Conservation (phyloP, 2,329 filamentous ascomycete species). For the Amesomyces nigricolor region DNA sequence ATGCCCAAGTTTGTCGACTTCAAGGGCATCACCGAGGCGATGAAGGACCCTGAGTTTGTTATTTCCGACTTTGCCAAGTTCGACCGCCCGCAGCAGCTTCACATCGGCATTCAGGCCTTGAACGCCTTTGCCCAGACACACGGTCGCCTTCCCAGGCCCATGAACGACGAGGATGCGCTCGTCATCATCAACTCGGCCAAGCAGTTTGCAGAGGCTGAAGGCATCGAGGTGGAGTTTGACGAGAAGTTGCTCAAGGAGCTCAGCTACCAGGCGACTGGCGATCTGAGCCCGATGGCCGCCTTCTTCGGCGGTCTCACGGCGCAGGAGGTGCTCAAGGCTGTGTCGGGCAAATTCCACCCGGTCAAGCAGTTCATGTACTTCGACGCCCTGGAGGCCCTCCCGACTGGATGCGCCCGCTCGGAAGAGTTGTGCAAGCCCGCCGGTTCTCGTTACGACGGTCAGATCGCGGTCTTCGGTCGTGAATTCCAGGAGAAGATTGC, state of each 20-base stretch:
- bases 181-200: conserved; percentile 72
- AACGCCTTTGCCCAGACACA: conserved; percentile 77
- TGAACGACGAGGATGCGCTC: conserved; percentile 77
- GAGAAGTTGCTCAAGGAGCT: conserved; percentile 91
- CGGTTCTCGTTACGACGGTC: conserved; percentile 86
- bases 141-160: conserved; percentile 70
- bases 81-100: conserved; percentile 85
- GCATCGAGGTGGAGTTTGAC: conserved; percentile 76
- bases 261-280: conserved; percentile 88
- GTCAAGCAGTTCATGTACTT: conserved; percentile 96
- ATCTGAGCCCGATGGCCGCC: conserved; percentile 86
- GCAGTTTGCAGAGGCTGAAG: conserved; percentile 66
- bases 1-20: conserved; percentile 95
- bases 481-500: conserved; percentile 92
- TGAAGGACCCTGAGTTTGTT: conserved; percentile 83
- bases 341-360: conserved; percentile 97
- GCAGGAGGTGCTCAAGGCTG: conserved; percentile 92
- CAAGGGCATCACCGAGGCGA: conserved; percentile 68
- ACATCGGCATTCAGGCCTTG: conserved; percentile 86
- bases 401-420: conserved; percentile 65
- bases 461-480: conserved; percentile 91
- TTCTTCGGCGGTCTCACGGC: conserved; percentile 92
- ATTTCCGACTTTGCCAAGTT: conserved; percentile 98
- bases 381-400: conserved; percentile 93
- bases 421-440: conserved; percentile 84